Conservation (phyloP, 2,329 filamentous ascomycete species). For the Byssochlamys sp. region DNA sequence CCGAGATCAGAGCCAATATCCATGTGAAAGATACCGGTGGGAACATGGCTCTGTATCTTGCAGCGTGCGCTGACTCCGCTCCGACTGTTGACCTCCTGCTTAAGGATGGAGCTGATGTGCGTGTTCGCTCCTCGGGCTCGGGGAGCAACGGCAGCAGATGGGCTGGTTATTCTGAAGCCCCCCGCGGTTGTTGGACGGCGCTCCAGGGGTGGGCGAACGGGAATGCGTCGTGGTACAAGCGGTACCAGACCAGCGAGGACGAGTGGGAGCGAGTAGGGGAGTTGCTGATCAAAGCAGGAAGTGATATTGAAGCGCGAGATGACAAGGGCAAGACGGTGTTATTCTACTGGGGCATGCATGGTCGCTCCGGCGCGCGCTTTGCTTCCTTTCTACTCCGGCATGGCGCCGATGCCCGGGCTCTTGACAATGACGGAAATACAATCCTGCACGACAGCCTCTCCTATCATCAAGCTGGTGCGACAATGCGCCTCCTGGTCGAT, state of each 20-base stretch:
- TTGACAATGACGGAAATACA: constrained; percentile 1
- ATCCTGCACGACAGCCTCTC: neutral
- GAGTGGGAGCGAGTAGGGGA: neutral
- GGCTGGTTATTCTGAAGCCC: neutral
- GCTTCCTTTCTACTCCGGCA: neutral
- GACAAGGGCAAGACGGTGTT: neutral
- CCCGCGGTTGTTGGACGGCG: too few species aligned
- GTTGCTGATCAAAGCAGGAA: neutral
- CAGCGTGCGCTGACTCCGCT: too few species aligned
- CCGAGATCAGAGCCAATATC: too few species aligned
- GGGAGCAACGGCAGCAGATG: neutral
- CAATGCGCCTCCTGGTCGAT: neutral
- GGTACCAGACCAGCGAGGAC: neutral
- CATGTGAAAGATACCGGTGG: too few species aligned
- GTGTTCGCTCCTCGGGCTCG: too few species aligned
- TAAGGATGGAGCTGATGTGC: too few species aligned
- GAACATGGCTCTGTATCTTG: too few species aligned
- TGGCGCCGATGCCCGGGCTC: neutral
- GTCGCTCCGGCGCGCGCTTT: too few species aligned
- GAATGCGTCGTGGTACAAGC: neutral
- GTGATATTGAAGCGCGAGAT: neutral
- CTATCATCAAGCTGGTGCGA: neutral
- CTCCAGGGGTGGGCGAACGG: neutral
- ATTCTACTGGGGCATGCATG: neutral
- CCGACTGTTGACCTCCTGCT: too few species aligned